phyloP scores from a whole-genome alignment of 2,329 filamentous ascomycete genomes.

The Trichophyton rubrum region DNA sequence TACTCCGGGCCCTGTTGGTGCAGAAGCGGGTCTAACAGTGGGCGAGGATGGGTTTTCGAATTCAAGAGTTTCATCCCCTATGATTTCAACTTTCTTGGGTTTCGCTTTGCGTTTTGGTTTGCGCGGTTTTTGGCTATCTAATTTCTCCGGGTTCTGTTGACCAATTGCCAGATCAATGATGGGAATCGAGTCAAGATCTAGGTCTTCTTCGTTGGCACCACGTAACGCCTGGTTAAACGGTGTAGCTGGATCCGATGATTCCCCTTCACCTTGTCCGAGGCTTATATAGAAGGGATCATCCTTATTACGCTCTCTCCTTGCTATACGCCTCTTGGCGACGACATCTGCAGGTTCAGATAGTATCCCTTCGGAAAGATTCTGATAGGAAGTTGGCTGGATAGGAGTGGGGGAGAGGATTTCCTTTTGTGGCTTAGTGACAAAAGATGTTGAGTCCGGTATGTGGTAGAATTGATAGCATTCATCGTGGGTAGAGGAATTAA shows the following conservation, averaged over 20 bases:
- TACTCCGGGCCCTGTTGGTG: constrained; percentile 18
- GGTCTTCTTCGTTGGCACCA: constrained; percentile 58
- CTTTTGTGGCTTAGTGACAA: constrained; percentile 10
- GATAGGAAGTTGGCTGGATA: constrained; percentile 24
- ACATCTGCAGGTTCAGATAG: constrained; percentile 59
- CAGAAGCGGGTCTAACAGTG: constrained; percentile 40
- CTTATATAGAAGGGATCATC: constrained; percentile 95
- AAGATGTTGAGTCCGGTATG: constrained; percentile 17
- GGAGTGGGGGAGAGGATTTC: constrained; percentile 15
- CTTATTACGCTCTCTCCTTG: constrained; percentile 67
- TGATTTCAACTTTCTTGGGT: constrained; percentile 53
- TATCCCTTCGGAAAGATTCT: constrained; percentile 17
- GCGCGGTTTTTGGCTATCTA: constrained; percentile 25
- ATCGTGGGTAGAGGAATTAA: constrained; percentile 38
- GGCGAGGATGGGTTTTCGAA: constrained; percentile 32
- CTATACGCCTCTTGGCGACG: constrained; percentile 58
- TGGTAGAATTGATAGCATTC: constrained; percentile 30
- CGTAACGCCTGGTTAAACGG: constrained; percentile 67
- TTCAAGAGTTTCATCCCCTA: constrained; percentile 60
- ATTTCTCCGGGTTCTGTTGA: constrained; percentile 15
- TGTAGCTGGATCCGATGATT: constrained; percentile 52
- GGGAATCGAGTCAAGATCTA: constrained; percentile 90
- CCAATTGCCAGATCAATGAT: constrained; percentile 84
- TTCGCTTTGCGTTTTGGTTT: constrained; percentile 28
- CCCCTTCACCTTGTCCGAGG: constrained; percentile 27